Evolutionary conservation across 2,329 filamentous ascomycete genomes (phyloP).

Genomic region (Cladosporium sp.): DNA sequence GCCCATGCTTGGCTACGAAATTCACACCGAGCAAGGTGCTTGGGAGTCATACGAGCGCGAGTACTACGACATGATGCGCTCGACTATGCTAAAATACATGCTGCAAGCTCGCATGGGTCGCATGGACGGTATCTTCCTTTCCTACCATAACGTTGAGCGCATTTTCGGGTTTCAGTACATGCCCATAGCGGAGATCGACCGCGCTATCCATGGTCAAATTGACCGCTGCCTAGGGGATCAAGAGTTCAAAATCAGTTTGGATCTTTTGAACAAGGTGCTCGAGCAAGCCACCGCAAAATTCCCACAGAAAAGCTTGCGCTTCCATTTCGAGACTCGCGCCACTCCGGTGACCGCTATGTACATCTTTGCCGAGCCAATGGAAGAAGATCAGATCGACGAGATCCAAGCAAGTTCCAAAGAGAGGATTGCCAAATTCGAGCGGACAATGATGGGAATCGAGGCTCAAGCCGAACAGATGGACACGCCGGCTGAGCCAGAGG

Average conservation of each 20-base stretch:
- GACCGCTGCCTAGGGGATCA: constrained; percentile 64
- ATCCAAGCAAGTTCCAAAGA: constrained; percentile 66
- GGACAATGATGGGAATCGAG: constrained; percentile 31
- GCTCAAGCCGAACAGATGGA: constrained; percentile 1
- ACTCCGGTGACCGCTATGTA: constrained; percentile 53
- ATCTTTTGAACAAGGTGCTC: constrained; percentile 71
- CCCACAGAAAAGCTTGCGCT: constrained; percentile 50
- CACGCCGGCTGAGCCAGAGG: constrained; percentile 11
- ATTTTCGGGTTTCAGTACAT: constrained; percentile 99
- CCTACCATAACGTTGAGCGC: constrained; percentile 87
- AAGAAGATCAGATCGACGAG: constrained; percentile 60
- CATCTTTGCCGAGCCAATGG: constrained; percentile 81
- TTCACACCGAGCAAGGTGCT: constrained; percentile 65
- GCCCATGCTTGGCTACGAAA: constrained; percentile 78
- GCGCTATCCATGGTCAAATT: constrained; percentile 72
- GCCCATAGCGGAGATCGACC: constrained; percentile 77
- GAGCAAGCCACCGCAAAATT: constrained; percentile 68
- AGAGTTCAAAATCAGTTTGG: constrained; percentile 78
- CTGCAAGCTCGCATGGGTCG: constrained; percentile 93
- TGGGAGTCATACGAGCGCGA: constrained; percentile 94
- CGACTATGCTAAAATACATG: constrained; percentile 93
- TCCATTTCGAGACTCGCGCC: constrained; percentile 42
- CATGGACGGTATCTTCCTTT: constrained; percentile 98
- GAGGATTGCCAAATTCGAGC: constrained; percentile 64
- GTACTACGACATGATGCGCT: constrained; percentile 92